phyloP scores from a whole-genome alignment of 148 eudicot genomes.

The Bassia scoparia region DNA sequence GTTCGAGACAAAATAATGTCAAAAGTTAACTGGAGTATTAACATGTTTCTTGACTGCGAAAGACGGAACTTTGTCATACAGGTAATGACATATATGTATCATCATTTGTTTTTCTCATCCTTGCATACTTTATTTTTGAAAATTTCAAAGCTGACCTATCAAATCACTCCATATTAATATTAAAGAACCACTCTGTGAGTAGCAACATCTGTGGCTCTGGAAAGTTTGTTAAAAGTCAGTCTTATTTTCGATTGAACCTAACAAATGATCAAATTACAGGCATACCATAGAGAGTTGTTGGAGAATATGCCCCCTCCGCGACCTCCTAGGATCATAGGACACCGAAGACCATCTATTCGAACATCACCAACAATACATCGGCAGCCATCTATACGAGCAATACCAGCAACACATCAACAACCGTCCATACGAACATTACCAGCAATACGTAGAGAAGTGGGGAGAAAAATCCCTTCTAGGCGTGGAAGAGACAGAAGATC shows the following conservation, averaged over 20 bases:
- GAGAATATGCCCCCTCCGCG: slow-evolving; percentile 59
- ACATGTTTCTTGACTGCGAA: slow-evolving; percentile 94
- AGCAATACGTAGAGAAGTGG: slow-evolving; percentile 15
- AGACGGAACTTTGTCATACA: slow-evolving; percentile 90
- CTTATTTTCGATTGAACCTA: not conserved
- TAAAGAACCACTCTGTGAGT: not conserved
- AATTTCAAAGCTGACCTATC: not conserved
- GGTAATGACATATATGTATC: slow-evolving; percentile 35
- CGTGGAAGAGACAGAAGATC: slow-evolving; percentile 54
- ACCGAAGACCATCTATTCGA: slow-evolving; percentile 25
- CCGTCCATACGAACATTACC: slow-evolving; percentile 24
- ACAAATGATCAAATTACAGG: slow-evolving; percentile 34
- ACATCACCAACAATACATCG: slow-evolving; percentile 15
- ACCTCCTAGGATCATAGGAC: slow-evolving; percentile 23
- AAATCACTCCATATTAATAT: too few relatives aligned
- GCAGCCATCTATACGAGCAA: slow-evolving; percentile 24
- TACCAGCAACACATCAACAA: slow-evolving; percentile 23
- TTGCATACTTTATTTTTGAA: too few relatives aligned
- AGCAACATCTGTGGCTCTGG: not conserved
- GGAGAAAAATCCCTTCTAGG: slow-evolving; percentile 40
- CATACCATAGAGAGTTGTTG: slow-evolving; percentile 75
- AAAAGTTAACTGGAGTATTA: slow-evolving; percentile 62
- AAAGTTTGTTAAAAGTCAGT: too few relatives aligned
- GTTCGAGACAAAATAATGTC: slow-evolving; percentile 79
- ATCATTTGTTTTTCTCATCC: not conserved